Conservation (phyloP, 805 yeast genomes). For the Isabelozyma gotoi region DNA sequence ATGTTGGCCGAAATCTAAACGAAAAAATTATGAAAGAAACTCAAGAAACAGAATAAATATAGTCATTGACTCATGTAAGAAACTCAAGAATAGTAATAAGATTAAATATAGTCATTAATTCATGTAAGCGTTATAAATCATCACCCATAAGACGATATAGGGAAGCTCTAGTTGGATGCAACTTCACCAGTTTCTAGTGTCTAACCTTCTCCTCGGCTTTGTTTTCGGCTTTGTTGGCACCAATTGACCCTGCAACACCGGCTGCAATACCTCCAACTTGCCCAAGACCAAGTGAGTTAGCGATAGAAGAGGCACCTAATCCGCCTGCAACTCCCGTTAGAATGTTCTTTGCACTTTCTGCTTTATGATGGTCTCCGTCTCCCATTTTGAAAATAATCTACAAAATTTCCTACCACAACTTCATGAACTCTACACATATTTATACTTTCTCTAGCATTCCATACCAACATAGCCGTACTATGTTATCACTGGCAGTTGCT, state of each 20-base stretch:
- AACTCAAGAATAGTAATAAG: too few species aligned
- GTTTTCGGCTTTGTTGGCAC: slow-evolving; percentile 23
- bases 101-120: too few species aligned
- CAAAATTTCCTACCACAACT: background rate
- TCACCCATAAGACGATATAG: too few species aligned
- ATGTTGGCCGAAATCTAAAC: too few species aligned
- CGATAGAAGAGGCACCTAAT: slow-evolving; percentile 25
- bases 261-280: slow-evolving; percentile 25
- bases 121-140: too few species aligned
- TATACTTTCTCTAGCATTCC: background rate
- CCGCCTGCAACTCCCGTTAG: slow-evolving; percentile 10
- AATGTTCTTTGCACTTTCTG: slow-evolving; percentile 5
- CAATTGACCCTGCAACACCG: slow-evolving; percentile 24
- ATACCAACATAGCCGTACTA: too few species aligned
- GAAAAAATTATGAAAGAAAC: too few species aligned
- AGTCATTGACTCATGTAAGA: too few species aligned
- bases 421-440: background rate
- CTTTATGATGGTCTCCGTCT: slow-evolving; percentile 8
- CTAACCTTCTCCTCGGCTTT: slow-evolving; percentile 15
- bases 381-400: slow-evolving; percentile 4
- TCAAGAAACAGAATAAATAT: too few species aligned
- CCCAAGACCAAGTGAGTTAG: slow-evolving; percentile 18
- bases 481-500: background rate
- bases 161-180: too few species aligned
- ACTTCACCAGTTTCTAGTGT: background rate